Percentiles rank a stretch among this genome's conserved stretches.
Conservation (phyloP, 495 filamentous ascomycete species). For the Sporormia fimetaria region DNA sequence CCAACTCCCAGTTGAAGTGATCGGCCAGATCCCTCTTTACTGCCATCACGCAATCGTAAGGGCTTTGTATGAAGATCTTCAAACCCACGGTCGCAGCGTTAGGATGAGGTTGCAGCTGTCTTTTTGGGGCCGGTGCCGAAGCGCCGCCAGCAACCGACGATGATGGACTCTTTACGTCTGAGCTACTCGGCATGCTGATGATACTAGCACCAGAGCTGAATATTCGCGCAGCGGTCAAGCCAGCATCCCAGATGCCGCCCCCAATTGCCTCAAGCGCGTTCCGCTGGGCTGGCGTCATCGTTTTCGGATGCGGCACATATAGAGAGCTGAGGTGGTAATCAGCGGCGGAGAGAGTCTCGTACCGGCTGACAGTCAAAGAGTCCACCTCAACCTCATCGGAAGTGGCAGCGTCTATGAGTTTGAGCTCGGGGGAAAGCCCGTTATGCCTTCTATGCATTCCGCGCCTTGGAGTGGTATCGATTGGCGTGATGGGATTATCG, state of each 20-base stretch:
- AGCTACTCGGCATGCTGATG: constrained; percentile 39
- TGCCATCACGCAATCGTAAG: constrained; percentile 84
- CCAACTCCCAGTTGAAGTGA: constrained; percentile 72
- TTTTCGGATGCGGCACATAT: constrained; percentile 54
- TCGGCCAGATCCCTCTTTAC: constrained; percentile 75
- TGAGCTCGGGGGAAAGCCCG: constrained; percentile 73
- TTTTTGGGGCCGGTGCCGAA: constrained; percentile 10
- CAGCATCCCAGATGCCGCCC: constrained; percentile 62
- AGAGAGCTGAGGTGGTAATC: constrained; percentile 87
- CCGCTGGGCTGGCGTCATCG: constrained; percentile 47
- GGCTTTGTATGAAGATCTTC: constrained; percentile 92
- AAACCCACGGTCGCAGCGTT: constrained; percentile 49
- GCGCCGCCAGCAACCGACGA: constrained; percentile 37
- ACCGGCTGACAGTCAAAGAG: constrained; percentile 69
- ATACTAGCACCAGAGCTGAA: constrained; percentile 84
- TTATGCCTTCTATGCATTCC: constrained; percentile 57
- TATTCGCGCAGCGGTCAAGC: constrained; percentile 68
- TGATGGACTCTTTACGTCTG: constrained; percentile 37
- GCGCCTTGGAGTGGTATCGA: constrained; percentile 42
- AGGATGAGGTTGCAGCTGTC: constrained; percentile 25
- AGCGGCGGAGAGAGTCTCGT: constrained; percentile 70
- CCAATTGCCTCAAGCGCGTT: constrained; percentile 59
- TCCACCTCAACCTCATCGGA: constrained; percentile 68
- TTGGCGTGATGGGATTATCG: constrained; percentile 40
- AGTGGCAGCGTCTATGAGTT: constrained; percentile 75